Conservation (phyloP, 108 stramenopile genomes). For the Skeletonema grethae region DNA sequence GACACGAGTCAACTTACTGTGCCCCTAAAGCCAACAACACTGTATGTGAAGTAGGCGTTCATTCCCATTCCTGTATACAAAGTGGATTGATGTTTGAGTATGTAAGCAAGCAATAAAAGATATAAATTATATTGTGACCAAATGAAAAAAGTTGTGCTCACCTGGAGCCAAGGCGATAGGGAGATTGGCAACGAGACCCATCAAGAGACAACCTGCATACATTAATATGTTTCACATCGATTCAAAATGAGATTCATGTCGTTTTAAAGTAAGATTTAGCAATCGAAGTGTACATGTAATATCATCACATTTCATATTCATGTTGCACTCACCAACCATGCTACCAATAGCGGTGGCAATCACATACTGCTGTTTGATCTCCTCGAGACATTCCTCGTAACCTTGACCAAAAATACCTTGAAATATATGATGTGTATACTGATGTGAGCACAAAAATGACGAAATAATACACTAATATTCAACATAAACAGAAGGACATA, state of each 20-base stretch:
- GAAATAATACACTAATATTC: too few relatives aligned
- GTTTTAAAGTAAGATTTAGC: not conserved
- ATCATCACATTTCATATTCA: not conserved
- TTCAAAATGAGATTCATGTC: not conserved
- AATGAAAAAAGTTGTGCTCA: not conserved
- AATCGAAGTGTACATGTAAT: not conserved
- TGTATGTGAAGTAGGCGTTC: slow-evolving; percentile 76
- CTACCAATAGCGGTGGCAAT: slow-evolving; percentile 63
- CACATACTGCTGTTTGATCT: slow-evolving; percentile 52
- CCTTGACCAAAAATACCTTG: slow-evolving; percentile 45
- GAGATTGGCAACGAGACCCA: slow-evolving; percentile 66
- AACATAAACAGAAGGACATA: not conserved
- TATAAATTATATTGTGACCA: not conserved
- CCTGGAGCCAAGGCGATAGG: slow-evolving; percentile 72
- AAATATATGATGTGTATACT: not conserved
- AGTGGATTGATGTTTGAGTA: not conserved
- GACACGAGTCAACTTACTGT: slow-evolving; percentile 11
- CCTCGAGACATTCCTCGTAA: slow-evolving; percentile 49
- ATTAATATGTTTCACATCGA: not conserved
- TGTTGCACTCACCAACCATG: slow-evolving; percentile 40
- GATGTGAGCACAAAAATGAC: not conserved
- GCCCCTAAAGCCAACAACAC: slow-evolving; percentile 63
- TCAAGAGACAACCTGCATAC: slow-evolving; percentile 46
- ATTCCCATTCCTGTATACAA: slow-evolving; percentile 55
- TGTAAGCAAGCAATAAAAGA: not conserved